Base-by-base conservation (phyloP, 1,139 yeast species). In the Suhomyces maxii region DNA sequence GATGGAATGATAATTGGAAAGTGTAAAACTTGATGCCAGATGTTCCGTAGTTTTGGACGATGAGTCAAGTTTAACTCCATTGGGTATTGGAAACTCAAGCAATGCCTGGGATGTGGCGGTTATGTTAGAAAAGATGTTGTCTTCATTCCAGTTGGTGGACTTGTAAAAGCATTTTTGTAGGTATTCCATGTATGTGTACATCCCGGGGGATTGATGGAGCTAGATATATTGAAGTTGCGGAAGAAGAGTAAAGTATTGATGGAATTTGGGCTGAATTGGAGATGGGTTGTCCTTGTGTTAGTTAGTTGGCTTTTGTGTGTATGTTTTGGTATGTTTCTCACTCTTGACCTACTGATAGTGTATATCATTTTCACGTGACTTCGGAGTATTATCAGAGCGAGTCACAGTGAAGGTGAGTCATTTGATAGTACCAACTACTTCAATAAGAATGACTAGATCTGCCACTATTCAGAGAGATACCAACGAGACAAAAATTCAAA, bases 401-500 rank as follows among this genome's bases (percentile, higher is more conserved):
- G 23, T 18, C 23, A 18, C 23, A 18, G 23, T 18, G 6, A 18
- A 18, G 23, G 23, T 18, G 23, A 18, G 6, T 18, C 23, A 18
- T 18, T 18, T 18, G 23, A 18, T 18, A 18, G 6, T 18, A 18
- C 23, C 23, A 18, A 18, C 3, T 4, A 18, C 6, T 18, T 28
- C 31, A 28, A 34, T n/a, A 39, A 49, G 23, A 23, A 51, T 46
- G 53, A 36, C 46, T 28, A 44, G 68, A 51, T 48, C 70, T 28
- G 87, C 95, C 3, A 70, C 79, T 35, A 70, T 89, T 12, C 74
- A 73, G 44, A 76, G 99, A 62, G 74, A 79, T 52, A 93, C 99
- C 38, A 93, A 93, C 72, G 99, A 93, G 66, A 93, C 99, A 10
- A 88, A 85, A 62, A 89, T 93, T 58, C 95, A 89, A 66, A 83